These are phyloP conservation scores for Trichoderma virens DNA, from an alignment of 495 filamentous ascomycete species.

Conservation along the genomic window DNA sequence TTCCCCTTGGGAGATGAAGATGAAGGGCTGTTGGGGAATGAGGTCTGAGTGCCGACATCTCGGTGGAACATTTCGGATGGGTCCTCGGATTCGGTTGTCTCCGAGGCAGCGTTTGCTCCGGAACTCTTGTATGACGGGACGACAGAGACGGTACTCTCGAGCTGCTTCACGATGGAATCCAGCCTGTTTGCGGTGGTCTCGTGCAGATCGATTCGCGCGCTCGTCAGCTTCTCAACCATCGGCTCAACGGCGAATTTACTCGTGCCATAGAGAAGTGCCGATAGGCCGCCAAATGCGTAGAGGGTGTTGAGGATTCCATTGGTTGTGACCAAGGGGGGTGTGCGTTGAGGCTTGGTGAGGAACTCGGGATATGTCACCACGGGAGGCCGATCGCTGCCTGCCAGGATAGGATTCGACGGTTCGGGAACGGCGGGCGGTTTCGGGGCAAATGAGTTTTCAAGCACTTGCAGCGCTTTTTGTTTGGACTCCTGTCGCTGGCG, in stretches of 20 bases:
- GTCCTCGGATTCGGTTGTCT: slow-evolving; percentile 42
- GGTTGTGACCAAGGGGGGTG: slow-evolving; percentile 67
- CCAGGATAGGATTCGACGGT: slow-evolving; percentile 10
- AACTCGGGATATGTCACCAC: slow-evolving; percentile 98
- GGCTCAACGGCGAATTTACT: slow-evolving; percentile 75
- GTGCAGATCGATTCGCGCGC: slow-evolving; percentile 75
- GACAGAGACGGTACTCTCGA: slow-evolving; percentile 63
- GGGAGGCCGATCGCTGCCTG: slow-evolving; percentile 56
- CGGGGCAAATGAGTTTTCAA: slow-evolving; percentile 17
- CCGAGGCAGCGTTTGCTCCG: slow-evolving; percentile 14
- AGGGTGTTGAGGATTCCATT: slow-evolving; percentile 66
- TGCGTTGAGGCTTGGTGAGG: slow-evolving; percentile 55
- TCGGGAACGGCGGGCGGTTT: neutral
- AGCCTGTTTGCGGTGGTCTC: slow-evolving; percentile 57
- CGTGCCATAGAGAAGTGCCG: slow-evolving; percentile 68
- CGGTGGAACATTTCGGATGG: slow-evolving; percentile 87
- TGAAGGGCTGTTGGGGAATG: slow-evolving; percentile 37
- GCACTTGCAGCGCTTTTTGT: slow-evolving; percentile 12
- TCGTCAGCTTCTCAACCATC: slow-evolving; percentile 68
- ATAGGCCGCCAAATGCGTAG: slow-evolving; percentile 64
- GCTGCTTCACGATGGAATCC: slow-evolving; percentile 58
- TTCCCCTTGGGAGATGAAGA: slow-evolving; percentile 20
- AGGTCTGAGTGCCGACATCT: slow-evolving; percentile 83
- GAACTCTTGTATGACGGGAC: slow-evolving; percentile 28
- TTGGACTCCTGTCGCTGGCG: neutral